These are phyloP conservation scores for Zizania latifolia DNA, from an alignment of 176 grass and related monocot species.

Conservation along the genomic window DNA sequence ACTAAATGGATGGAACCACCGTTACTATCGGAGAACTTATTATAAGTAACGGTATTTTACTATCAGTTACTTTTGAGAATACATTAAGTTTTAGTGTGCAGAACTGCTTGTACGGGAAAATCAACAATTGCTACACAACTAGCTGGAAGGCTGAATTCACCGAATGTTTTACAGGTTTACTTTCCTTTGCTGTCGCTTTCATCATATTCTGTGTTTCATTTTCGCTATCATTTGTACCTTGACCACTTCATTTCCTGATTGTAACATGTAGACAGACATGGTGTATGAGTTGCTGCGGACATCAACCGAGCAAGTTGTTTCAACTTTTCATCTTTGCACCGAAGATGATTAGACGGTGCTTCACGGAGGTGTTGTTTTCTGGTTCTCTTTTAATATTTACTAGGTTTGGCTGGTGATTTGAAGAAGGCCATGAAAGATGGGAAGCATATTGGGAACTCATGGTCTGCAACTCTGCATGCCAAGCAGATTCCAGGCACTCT, in stretches of 20 bases:
- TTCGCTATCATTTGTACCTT: constrained; percentile 3
- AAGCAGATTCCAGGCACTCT: constrained; percentile 40
- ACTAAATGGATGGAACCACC: too few species aligned
- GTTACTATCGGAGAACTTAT: too few species aligned
- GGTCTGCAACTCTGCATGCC: too few species aligned
- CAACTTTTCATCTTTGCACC: constrained; percentile 14
- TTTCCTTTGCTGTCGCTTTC: constrained; percentile 5
- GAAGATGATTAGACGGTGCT: neutral
- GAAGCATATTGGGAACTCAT: too few species aligned
- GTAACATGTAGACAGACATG: constrained; percentile 84
- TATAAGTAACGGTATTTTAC: too few species aligned
- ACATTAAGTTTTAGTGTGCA: constrained; percentile 93
- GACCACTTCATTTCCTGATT: constrained; percentile 18
- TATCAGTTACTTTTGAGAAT: too few species aligned
- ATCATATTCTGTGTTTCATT: neutral
- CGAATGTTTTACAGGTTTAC: constrained; percentile 92
- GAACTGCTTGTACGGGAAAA: constrained; percentile 96
- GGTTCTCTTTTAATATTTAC: neutral
- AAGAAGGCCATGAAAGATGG: constrained; percentile 99
- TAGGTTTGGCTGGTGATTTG: constrained; percentile 97
- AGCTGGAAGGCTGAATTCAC: constrained; percentile 89
- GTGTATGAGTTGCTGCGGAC: constrained; percentile 89
- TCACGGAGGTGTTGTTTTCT: neutral
- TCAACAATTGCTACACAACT: constrained; percentile 98
- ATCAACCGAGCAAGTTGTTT: constrained; percentile 73